Evolutionary conservation across 441 rosid genomes (phyloP), one percentile per base, ranked within the genome.

Genomic region (Populus hybrid): DNA sequence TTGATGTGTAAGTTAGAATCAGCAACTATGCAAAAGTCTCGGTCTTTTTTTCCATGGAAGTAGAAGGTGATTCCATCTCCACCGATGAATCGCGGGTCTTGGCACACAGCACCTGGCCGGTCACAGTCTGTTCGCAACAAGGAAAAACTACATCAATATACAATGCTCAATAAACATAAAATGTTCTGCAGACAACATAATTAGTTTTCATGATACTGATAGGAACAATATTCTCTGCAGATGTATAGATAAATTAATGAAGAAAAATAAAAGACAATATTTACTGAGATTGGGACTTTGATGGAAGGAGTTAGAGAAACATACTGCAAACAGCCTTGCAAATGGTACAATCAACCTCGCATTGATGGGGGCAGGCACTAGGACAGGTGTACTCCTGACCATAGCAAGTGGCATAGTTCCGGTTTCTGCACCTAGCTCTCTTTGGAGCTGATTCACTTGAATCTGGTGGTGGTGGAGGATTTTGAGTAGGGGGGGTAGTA

Each of bases 51-150:
- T 14, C 64, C 74, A 16, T 71, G 74, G 64, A 42, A 71, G 63
- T 71, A 71, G 63, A 71, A 71, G 63, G 74, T 71, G 16, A 71
- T 42, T 6, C 74, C 64, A 24, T 71, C 74, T 4, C 63, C 64
- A 6, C 64, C 35, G 26, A 71, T 42, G 35, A 71, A 71, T 10
- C 63, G 21, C 12, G 64, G 74, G 64, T 40, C 74, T 71, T 46
- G 23, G 14, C 74, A 71, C n/a, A 71, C 74, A 6, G 36, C 64
- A 5, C 74, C 64, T 21, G 36, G 36, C 18, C 30, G 59, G 36
- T 46, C 34, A 9, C 74, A 71, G 24, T 24, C 63, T 71, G 64
- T 34, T 42, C 46, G 18, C 21, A 18, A 28, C 10, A 34, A 68
- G 10, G 40, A 68, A 46, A 46, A 46, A 46, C 20, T 46, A 14